These are phyloP conservation scores for Aspergillus chevalieri DNA, from an alignment of 2,329 filamentous ascomycete species.

Conservation along the genomic window DNA sequence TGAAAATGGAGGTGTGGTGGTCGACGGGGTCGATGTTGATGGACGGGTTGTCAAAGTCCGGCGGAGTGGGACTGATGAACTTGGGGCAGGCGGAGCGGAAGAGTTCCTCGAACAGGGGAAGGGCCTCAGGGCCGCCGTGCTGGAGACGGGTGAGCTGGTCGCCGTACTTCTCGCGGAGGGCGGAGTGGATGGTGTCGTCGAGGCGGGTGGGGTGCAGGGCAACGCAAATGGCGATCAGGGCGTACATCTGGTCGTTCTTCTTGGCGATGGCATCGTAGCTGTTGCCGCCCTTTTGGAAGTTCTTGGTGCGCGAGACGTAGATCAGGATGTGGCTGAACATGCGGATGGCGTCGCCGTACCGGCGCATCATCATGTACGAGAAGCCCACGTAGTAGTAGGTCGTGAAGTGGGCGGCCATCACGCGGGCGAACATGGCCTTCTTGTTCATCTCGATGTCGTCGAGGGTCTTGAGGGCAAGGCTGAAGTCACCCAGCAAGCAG, in stretches of 20 bases:
- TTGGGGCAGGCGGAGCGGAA: constrained; percentile 98
- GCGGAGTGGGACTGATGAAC: constrained; percentile 96
- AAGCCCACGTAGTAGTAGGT: constrained; percentile 99
- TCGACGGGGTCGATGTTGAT: constrained; percentile 95
- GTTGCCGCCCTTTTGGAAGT: constrained; percentile 92
- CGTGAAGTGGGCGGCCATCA: constrained; percentile 99
- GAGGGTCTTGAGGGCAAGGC: constrained; percentile 93
- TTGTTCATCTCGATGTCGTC: constrained; percentile 99
- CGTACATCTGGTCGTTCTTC: constrained; percentile 99
- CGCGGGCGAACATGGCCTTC: constrained; percentile 98
- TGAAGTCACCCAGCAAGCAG: constrained; percentile 95
- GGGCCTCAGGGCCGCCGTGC: constrained; percentile 87
- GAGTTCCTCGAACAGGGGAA: constrained; percentile 96
- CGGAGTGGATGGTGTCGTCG: constrained; percentile 98
- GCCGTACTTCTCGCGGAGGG: constrained; percentile 96
- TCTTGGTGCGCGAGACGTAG: constrained; percentile 98
- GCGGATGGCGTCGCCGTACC: constrained; percentile 97
- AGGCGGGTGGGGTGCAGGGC: constrained; percentile 95
- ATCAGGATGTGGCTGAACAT: constrained; percentile 99
- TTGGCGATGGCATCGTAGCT: constrained; percentile 97
- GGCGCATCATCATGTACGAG: constrained; percentile 99
- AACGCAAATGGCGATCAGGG: constrained; percentile 96
- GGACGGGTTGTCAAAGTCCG: constrained; percentile 95
- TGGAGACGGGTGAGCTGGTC: constrained; percentile 97
- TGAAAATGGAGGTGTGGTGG: constrained; percentile 95